Base-by-base conservation (phyloP, 495 filamentous ascomycete species). In the Xylaria scruposa region DNA sequence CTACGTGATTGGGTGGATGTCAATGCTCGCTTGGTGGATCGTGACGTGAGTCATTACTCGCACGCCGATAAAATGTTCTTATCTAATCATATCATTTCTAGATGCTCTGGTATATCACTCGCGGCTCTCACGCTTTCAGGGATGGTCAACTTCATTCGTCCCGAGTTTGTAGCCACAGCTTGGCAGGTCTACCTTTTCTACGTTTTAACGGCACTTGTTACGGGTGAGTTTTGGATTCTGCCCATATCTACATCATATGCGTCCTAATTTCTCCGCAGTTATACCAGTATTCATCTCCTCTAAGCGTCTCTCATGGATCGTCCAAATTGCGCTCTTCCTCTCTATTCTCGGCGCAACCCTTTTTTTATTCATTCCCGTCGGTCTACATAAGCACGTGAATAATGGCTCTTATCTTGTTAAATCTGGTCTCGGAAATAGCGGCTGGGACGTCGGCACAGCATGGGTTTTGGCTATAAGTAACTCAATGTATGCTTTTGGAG, bases 21-120 rank as follows among this genome's bases (percentile, higher is more conserved):
- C 75, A 2, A 74, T 79, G 7, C 36, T 84, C n/a, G 82, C 73
- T 10, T 84, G 81, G 79, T 82, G 79, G 79, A 75, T 81, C 38
- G 70, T 74, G 10, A 79, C 78, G 6, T 72, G 70, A 19, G 77
- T 76, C 0, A 72, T 64, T 3, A 65, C 74, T n/a, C 71, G 72
- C n/a, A 65, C 5, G 26, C 13, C 33, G 12, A 19, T 33, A 6
- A 7, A 1, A 58, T 31, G 1, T 33, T 33, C 54, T 58, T 7
- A 13, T 58, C 54, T 58, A 15, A 58, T 33, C 0, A 17, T 49
- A 4, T 33, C 12, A 10, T 29, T 19, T 33, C 73, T 1, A 71
- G 72, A 4, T 67, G 72, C 47, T 78, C 78, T 67, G 26, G 44
- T 12, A 53, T 40, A 21, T 67, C 49, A n/a, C 44, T 53, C 40